Conservation (phyloP, 108 stramenopile genomes). For the Craspedostauros australis region DNA sequence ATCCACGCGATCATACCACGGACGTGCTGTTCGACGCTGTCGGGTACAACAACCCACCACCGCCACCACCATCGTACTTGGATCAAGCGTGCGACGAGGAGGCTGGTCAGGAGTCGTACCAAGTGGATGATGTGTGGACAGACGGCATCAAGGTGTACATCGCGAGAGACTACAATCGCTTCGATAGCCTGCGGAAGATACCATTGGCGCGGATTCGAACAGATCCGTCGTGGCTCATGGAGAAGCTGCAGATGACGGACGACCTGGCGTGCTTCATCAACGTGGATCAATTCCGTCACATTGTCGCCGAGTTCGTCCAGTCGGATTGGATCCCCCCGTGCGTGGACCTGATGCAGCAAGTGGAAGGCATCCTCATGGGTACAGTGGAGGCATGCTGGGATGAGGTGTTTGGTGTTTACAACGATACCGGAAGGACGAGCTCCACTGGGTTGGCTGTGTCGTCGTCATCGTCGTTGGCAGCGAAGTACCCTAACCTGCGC, state of each 20-base stretch:
- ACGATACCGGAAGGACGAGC: constrained; percentile 4
- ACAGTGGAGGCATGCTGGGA: constrained; percentile 2
- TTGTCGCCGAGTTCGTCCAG: constrained; percentile 56
- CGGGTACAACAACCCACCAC: constrained; percentile 13
- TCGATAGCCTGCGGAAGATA: constrained; percentile 43
- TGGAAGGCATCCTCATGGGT: constrained; percentile 10
- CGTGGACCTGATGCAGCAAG: constrained; percentile 1
- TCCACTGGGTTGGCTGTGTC: too few relatives aligned
- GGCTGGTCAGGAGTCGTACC: constrained; percentile 18
- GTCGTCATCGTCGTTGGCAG: too few relatives aligned
- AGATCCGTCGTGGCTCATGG: constrained; percentile 52
- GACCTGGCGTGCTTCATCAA: constrained; percentile 64
- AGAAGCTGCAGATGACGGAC: constrained; percentile 49
- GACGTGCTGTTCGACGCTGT: constrained; percentile 40
- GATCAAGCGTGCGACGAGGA: too few relatives aligned
- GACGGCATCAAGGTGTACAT: constrained; percentile 48
- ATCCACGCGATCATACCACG: constrained; percentile 17
- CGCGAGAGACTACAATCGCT: constrained; percentile 27
- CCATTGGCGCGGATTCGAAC: constrained; percentile 35
- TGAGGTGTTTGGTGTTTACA: too few relatives aligned
- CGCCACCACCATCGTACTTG: too few relatives aligned
- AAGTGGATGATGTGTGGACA: constrained; percentile 43
- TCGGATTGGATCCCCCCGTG: constrained; percentile 57
- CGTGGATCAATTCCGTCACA: constrained; percentile 52
- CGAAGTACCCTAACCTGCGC: constrained; percentile 23